Conservation (phyloP, 108 stramenopile genomes). For the Nitzschia putrida region DNA sequence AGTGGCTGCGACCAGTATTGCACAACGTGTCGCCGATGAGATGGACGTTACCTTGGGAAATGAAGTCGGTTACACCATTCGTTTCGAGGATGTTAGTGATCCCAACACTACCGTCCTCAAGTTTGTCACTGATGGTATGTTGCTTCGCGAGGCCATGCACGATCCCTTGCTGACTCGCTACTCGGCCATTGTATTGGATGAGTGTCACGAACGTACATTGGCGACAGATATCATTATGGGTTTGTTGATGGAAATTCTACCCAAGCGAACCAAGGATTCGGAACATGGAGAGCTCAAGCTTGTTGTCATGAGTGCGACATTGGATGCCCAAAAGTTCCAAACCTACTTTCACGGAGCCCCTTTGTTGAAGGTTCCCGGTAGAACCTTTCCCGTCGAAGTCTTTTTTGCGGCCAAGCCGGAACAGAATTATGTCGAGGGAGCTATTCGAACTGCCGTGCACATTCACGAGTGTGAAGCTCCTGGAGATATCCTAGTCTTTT, state of each 20-base stretch:
- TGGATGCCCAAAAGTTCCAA: slow-evolving; percentile 96
- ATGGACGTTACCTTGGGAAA: slow-evolving; percentile 96
- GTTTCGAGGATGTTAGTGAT: slow-evolving; percentile 94
- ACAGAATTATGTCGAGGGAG: slow-evolving; percentile 98
- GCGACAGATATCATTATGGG: slow-evolving; percentile 99
- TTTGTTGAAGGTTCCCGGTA: slow-evolving; percentile 93
- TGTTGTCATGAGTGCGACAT: slow-evolving; percentile 98
- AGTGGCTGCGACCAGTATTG: slow-evolving; percentile 98
- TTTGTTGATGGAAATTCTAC: slow-evolving; percentile 93
- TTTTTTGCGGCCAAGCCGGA: slow-evolving; percentile 98
- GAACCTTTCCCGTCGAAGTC: slow-evolving; percentile 96
- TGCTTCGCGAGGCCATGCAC: slow-evolving; percentile 94
- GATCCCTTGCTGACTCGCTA: slow-evolving; percentile 92
- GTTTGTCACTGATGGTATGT: slow-evolving; percentile 95
- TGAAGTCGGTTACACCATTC: slow-evolving; percentile 98
- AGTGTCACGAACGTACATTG: slow-evolving; percentile 98
- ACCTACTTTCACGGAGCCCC: slow-evolving; percentile 88
- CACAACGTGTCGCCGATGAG: slow-evolving; percentile 96
- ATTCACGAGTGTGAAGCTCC: slow-evolving; percentile 97
- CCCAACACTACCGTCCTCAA: slow-evolving; percentile 80
- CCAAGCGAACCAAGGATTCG: slow-evolving; percentile 70
- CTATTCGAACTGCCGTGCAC: slow-evolving; percentile 93
- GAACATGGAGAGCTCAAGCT: slow-evolving; percentile 89
- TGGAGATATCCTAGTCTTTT: slow-evolving; percentile 97
- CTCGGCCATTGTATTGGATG: slow-evolving; percentile 95